phyloP scores from a whole-genome alignment of 805 yeast genomes.

The Metschnikowia henanensis region DNA sequence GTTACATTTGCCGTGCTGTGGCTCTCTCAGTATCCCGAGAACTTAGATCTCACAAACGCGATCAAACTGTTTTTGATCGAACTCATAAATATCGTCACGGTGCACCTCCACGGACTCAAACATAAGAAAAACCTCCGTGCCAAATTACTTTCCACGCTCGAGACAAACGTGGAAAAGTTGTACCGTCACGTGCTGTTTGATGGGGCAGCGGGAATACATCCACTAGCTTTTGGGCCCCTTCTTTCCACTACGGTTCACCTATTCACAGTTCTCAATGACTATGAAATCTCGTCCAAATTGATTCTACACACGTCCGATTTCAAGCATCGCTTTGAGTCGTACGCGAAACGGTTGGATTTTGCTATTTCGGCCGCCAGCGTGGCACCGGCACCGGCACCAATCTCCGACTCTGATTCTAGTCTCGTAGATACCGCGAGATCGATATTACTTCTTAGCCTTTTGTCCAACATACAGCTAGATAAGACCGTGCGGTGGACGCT shows the following conservation, averaged over 20 bases:
- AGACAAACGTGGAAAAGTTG: constrained; percentile 17
- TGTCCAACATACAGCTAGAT: constrained; percentile 29
- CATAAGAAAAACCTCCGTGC: constrained; percentile 24
- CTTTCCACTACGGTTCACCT: constrained; percentile 27
- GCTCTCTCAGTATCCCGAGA: constrained; percentile 20
- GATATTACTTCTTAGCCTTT: constrained; percentile 29
- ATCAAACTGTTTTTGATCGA: constrained; percentile 35
- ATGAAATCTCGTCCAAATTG: constrained; percentile 32
- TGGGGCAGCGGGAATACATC: not conserved
- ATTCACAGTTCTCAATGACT: constrained; percentile 38
- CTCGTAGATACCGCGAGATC: constrained; percentile 28
- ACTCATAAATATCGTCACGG: constrained; percentile 31
- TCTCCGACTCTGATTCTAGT: not conserved
- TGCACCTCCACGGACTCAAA: constrained; percentile 28
- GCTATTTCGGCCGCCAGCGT: constrained; percentile 1
- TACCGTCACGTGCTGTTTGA: constrained; percentile 13
- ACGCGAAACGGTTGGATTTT: constrained; percentile 34
- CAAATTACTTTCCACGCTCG: constrained; percentile 20
- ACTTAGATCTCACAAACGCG: constrained; percentile 18
- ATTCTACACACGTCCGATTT: constrained; percentile 21
- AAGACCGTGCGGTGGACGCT: constrained; percentile 26
- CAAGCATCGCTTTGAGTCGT: constrained; percentile 31
- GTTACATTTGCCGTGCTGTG: constrained; percentile 27
- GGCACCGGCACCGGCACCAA: not conserved
- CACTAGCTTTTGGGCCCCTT: constrained; percentile 3